phyloP scores from a whole-genome alignment of 2,329 filamentous ascomycete species.

The Ophiostoma sp. region DNA sequence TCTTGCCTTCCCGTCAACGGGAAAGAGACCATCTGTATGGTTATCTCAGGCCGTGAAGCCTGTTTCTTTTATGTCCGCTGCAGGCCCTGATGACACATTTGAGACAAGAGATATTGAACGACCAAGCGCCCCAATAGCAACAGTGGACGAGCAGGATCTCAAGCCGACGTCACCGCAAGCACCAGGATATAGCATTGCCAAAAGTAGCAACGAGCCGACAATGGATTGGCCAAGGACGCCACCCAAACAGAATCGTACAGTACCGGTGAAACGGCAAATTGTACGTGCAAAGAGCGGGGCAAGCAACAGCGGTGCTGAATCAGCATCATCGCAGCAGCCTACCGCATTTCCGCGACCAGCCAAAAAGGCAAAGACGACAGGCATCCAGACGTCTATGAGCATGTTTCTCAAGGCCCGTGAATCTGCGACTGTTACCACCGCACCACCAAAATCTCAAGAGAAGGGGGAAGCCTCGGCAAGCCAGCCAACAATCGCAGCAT shows the following conservation, averaged over 20 bases:
- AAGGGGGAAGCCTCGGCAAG: not conserved
- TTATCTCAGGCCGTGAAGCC: not conserved
- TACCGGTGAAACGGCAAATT: not conserved
- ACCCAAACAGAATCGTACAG: not conserved
- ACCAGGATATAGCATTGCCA: not conserved
- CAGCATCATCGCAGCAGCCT: not conserved
- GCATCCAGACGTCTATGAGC: conserved; percentile 26
- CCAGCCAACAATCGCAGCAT: not conserved
- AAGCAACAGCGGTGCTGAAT: not conserved
- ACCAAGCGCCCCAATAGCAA: not conserved
- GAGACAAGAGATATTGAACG: not conserved
- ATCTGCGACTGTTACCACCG: not conserved
- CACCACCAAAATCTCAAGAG: not conserved
- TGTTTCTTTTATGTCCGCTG: not conserved
- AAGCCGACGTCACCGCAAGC: not conserved
- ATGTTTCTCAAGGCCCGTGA: conserved; percentile 23
- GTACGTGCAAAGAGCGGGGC: conserved; percentile 14
- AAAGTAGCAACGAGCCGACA: not conserved
- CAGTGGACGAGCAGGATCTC: not conserved
- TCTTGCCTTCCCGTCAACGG: not conserved
- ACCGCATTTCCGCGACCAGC: not conserved
- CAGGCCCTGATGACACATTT: no score
- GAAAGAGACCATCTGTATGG: not conserved
- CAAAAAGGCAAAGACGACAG: conserved; percentile 22
- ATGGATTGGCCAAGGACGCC: not conserved